Evolutionary conservation across 2,329 filamentous ascomycete genomes (phyloP).

Genomic region (Ophiosphaerella herpotricha): DNA sequence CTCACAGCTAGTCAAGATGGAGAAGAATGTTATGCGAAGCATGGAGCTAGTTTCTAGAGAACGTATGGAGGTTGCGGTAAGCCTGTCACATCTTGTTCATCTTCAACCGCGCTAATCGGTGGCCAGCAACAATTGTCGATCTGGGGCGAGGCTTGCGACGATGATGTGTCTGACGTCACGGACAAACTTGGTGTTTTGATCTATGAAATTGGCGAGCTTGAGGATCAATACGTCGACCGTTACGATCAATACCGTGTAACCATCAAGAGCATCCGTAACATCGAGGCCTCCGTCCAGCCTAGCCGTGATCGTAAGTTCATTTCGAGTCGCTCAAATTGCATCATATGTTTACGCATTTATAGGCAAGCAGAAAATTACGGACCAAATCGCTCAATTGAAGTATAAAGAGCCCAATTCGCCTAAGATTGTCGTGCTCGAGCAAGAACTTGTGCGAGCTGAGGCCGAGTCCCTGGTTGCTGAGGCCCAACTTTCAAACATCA

Average conservation of each 20-base stretch:
- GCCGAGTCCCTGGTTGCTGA: conserved; percentile 98
- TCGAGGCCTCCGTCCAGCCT: conserved; percentile 96
- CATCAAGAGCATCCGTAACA: conserved; percentile 99
- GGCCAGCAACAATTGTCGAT: conserved; percentile 93
- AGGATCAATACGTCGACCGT: conserved; percentile 97
- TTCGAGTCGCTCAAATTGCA: too few species aligned
- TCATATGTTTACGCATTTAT: conserved; percentile 4
- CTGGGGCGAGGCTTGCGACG: conserved; percentile 94
- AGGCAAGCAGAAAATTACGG: conserved; percentile 99
- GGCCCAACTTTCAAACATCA: conserved; percentile 98
- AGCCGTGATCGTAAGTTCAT: conserved; percentile 83
- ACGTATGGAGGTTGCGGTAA: conserved; percentile 96
- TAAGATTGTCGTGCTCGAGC: conserved; percentile 95
- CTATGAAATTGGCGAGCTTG: conserved; percentile 97
- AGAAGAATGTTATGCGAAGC: conserved; percentile 99
- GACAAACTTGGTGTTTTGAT: conserved; percentile 98
- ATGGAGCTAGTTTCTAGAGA: conserved; percentile 93
- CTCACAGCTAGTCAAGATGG: conserved; percentile 98
- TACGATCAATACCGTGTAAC: conserved; percentile 99
- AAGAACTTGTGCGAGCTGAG: conserved; percentile 97
- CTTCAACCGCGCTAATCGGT: conserved; percentile 20
- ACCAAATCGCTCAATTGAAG: conserved; percentile 97
- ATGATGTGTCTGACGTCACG: conserved; percentile 97
- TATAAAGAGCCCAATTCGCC: conserved; percentile 99
- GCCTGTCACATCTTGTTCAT: conserved; percentile 45